phyloP scores from a whole-genome alignment of 164 flowering plant species.

The Hamamelis virginiana region DNA sequence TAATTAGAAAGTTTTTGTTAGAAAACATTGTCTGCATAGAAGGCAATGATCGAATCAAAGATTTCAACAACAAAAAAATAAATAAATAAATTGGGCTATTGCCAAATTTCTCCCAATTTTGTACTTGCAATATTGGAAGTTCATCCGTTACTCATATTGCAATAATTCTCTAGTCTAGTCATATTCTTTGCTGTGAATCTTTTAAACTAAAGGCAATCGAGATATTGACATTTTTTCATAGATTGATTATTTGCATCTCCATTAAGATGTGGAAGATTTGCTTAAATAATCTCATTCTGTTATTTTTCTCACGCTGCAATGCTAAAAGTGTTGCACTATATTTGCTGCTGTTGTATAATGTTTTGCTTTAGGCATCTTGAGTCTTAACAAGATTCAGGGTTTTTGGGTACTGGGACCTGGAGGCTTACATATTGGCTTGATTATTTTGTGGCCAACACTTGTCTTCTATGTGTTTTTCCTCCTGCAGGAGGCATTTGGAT shows the following conservation, averaged over 20 bases:
- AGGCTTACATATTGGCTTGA: neutral
- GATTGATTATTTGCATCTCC: too few species aligned
- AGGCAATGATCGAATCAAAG: neutral
- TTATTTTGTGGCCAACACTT: neutral
- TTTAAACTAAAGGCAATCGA: too few species aligned
- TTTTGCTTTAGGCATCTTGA: too few species aligned
- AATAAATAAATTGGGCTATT: too few species aligned
- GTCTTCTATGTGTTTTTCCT: neutral
- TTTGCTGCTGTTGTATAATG: neutral
- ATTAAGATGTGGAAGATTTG: neutral
- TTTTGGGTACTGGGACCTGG: neutral
- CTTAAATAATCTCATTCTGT: neutral
- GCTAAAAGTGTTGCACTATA: neutral
- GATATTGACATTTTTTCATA: too few species aligned
- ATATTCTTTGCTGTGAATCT: too few species aligned
- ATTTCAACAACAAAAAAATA: too few species aligned
- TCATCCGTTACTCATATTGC: neutral
- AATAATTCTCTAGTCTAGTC: neutral
- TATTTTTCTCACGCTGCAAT: neutral
- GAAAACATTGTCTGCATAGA: neutral
- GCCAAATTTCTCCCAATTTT: neutral
- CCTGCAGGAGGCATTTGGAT: slow-evolving; percentile 21
- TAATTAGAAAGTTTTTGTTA: neutral
- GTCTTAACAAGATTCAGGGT: neutral
- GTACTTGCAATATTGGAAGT: too few species aligned